Base-by-base conservation (phyloP, 441 rosid species). In the Gossypium lobatum region DNA sequence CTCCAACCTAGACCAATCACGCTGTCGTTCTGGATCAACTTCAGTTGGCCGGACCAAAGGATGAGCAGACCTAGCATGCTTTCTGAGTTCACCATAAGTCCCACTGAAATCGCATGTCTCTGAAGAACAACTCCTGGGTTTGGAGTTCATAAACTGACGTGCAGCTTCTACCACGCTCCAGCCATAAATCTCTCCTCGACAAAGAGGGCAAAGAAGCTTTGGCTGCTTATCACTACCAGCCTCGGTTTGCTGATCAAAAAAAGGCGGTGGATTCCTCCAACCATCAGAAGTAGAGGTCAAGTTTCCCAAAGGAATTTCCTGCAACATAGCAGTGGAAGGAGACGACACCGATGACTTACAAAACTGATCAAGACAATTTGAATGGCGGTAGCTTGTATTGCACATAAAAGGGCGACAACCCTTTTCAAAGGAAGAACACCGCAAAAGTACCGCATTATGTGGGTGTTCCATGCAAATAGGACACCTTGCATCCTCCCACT, bases 381-480 rank as follows among this genome's bases (percentile, higher is more conserved):
- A 87, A 79, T 86, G 93, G 54, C 90, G 91, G 21, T 80, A 69
- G 72, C 87, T 86, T 0, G 91, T 87, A 78, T 89, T 83, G 45
- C 93, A 89, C 82, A 89, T 87, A 81, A 80, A 89, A 54, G 93
- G 88, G 37, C 78, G 85, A 34, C 93, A 89, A 2, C 93, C 91
- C 55, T 82, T 80, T 21, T 85, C 77, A 67, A 69, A 81, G 25
- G 89, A 83, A 25, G 91, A 76, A 65, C 93, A 89, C 23, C 73
- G 80, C 71, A 89, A 75, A 53, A 87, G 88, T 26, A 89, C 91
- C 0, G 88, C 89, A 69, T 85, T 89, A 80, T 89, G 93, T 1
- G 93, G 93, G 14, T 87, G 89, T 74, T 89, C 93, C 87, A 89
- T 83, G 69, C 93, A 89, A 76, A 89, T 78, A 1, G 90, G 88